Percentiles rank a stretch among this genome's conserved stretches.
Evolutionary conservation across 768 basidiomycete species (phyloP).

Genomic region (Rhodotorula sphaerocarpa): DNA sequence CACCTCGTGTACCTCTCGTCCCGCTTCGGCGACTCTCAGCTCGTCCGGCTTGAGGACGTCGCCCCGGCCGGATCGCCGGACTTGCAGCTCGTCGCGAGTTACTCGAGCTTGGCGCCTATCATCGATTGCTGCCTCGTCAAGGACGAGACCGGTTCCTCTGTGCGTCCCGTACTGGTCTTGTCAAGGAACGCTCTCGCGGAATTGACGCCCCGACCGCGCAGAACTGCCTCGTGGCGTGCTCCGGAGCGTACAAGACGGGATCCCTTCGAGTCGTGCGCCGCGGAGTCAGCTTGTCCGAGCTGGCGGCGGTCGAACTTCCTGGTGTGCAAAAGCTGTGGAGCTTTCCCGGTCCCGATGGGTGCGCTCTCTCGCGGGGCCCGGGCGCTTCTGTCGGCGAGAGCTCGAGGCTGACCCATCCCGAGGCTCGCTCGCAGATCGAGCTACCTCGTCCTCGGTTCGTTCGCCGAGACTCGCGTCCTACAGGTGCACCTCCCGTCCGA

Average conservation of each 20-base stretch:
- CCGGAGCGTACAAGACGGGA: conserved; percentile 68
- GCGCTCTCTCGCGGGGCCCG: no score
- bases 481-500: background rate
- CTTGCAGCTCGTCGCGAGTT: conserved; percentile 59
- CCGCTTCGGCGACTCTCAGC: conserved; percentile 69
- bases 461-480: conserved; percentile 33
- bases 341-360: conserved; percentile 1
- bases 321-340: conserved; percentile 57
- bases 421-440: no score
- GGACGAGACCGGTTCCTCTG: background rate
- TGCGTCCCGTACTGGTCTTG: conserved; percentile 54
- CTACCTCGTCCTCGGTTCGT: conserved; percentile 28
- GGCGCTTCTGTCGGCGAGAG: no score
- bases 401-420: no score
- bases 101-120: conserved; percentile 73
- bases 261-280: conserved; percentile 67
- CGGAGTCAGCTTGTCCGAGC: conserved; percentile 65
- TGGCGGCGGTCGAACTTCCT: conserved; percentile 53
- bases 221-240: conserved; percentile 78
- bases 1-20: conserved; percentile 62
- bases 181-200: no score
- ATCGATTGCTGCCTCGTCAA: conserved; percentile 63
- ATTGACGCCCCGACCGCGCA: conserved; percentile 41
- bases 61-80: background rate
- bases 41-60: conserved; percentile 52